A percentile compares a stretch with the other conserved stretches of the same genome.
These are phyloP conservation scores for Aureobasidium sp. DNA, from an alignment of 2,329 filamentous ascomycete genomes.

Conservation along the genomic window DNA sequence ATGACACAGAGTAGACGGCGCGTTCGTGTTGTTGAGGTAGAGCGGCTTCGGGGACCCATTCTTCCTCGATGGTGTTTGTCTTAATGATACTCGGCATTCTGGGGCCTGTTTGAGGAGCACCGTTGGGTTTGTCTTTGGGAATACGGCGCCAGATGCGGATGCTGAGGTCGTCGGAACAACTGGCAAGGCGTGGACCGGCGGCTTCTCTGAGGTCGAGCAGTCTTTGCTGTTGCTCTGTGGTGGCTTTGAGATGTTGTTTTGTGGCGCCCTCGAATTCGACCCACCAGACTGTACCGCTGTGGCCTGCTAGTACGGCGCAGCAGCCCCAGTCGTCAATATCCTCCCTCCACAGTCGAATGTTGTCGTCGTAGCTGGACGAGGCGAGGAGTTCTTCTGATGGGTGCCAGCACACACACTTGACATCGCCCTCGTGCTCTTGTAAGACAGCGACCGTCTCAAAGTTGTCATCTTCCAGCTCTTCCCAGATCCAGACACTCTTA, in stretches of 20 bases:
- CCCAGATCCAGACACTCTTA: slow-evolving; percentile 98
- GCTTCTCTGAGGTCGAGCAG: slow-evolving; percentile 30
- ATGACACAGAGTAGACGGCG: slow-evolving; percentile 75
- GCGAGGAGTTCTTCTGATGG: slow-evolving; percentile 71
- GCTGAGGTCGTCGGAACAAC: slow-evolving; percentile 76
- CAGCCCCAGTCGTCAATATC: slow-evolving; percentile 93
- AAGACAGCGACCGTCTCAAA: slow-evolving; percentile 95
- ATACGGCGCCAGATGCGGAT: slow-evolving; percentile 71
- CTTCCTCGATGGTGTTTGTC: slow-evolving; percentile 60
- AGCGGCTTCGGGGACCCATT: slow-evolving; percentile 70
- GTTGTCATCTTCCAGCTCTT: slow-evolving; percentile 89
- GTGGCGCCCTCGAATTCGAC: slow-evolving; percentile 55
- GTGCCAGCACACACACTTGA: slow-evolving; percentile 92
- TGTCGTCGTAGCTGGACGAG: slow-evolving; percentile 91
- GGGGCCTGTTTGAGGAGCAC: slow-evolving; percentile 33
- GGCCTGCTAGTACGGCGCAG: slow-evolving; percentile 70
- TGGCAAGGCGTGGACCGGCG: slow-evolving; percentile 56
- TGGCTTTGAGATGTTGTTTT: slow-evolving; percentile 19
- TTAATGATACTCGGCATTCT: slow-evolving; percentile 88
- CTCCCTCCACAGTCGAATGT: slow-evolving; percentile 79
- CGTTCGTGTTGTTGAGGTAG: slow-evolving; percentile 69
- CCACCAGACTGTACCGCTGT: slow-evolving; percentile 83
- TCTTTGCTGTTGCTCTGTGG: slow-evolving; percentile 25
- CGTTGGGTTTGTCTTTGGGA: slow-evolving; percentile 43
- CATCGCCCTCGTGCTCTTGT: slow-evolving; percentile 89